Base-by-base conservation (phyloP, 352 stramenopile species). In the Phytophthora citrophthora region DNA sequence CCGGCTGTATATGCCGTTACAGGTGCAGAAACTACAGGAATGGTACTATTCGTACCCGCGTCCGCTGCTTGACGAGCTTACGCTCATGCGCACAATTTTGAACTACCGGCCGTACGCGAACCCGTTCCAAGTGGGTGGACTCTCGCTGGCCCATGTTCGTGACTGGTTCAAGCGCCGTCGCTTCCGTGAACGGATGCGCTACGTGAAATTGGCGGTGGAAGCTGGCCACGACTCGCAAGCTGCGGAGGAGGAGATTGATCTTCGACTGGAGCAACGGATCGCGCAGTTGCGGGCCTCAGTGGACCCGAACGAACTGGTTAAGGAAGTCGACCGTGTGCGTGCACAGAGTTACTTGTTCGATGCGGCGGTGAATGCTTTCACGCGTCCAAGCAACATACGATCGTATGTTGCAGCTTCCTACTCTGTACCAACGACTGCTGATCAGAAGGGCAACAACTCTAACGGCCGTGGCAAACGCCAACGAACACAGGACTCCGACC, bases 141-240 rank as follows among this genome's bases (percentile, higher is more conserved):
- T 93, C 7, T 86, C 84, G 31, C 79, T 92, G 23, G 68, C 77
- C 5, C 82, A 93, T 39, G 79, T 95, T 15, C 82, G 86, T 5
- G 86, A 95, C 70, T 95, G 86, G 86, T 95, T 95, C 67, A 92
- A 95, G 68, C 84, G 84, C 2, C 84, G 86, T 27, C 84, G 86
- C 24, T 86, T 86, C 49, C 82, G 86, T n/a, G 86, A 95, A 47
- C 82, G 84, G 16, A 78, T 93, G 61, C 84, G 84, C 18, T 91
- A 89, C 32, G 72, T 93, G 5, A 91, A 91, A 69, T 63, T 92
- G 24, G 81, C 81, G 6, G 53, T 92, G 16, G 86, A 95, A 68
- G 76, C 69, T 18, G 84, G 84, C 7, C 71, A 81, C 7, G 81
- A 90, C 52, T 46, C 80, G 0, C 69, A 73, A 44, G 81, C 79